phyloP scores from a whole-genome alignment of 169 alveolate species.

The Plasmodium vivax region DNA sequence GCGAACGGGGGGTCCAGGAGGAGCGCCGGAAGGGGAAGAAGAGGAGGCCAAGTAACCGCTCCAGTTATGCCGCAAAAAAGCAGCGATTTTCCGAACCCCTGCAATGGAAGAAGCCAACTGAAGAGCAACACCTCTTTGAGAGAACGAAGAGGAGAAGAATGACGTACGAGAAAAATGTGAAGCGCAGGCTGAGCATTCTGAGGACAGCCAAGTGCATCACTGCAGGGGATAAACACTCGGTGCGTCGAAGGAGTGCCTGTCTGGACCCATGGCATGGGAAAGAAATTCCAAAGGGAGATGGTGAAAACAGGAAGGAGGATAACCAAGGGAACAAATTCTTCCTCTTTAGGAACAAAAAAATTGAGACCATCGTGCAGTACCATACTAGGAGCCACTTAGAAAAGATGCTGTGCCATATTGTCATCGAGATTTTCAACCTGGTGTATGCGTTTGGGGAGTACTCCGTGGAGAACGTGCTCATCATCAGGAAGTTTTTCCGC shows the following conservation, averaged over 20 bases:
- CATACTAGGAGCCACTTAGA: conserved; percentile 56
- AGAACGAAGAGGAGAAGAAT: neutral
- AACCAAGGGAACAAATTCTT: neutral
- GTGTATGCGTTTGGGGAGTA: conserved; percentile 42
- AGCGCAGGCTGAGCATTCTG: conserved; percentile 33
- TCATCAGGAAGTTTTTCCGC: conserved; percentile 64
- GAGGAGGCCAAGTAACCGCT: neutral
- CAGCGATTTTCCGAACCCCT: conserved; percentile 34
- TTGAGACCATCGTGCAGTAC: conserved; percentile 38
- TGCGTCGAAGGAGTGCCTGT: neutral
- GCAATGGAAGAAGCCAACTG: neutral
- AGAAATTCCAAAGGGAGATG: neutral
- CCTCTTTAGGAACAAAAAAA: conserved; percentile 34
- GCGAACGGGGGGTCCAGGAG: neutral
- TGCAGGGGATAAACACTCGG: neutral
- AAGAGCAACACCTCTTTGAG: neutral
- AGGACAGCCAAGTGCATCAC: conserved; percentile 42
- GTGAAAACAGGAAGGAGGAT: neutral
- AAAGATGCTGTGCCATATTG: conserved; percentile 40
- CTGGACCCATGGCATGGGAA: neutral
- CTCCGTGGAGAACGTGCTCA: conserved; percentile 46
- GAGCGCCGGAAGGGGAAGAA: neutral
- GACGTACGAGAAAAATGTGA: conserved; percentile 40
- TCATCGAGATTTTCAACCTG: conserved; percentile 66
- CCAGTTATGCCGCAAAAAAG: neutral